Percentiles rank a stretch among this genome's conserved stretches.
Evolutionary conservation across 257 asterid genomes (phyloP).

Genomic region (Fraxinus anomala): DNA sequence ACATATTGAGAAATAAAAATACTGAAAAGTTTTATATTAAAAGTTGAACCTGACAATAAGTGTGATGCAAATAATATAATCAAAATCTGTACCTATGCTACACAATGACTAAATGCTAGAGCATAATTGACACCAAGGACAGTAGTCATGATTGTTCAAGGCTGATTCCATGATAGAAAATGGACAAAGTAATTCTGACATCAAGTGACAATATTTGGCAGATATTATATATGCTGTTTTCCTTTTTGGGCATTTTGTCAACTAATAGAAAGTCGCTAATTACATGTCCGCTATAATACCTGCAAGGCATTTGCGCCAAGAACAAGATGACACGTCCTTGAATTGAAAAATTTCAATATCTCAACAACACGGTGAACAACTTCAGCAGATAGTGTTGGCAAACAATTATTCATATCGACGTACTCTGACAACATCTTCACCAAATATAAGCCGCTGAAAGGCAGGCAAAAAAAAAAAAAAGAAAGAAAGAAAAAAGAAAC

Average conservation of each 20-base stretch:
- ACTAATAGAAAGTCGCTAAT: conserved; percentile 1
- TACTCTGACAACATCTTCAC: conserved; percentile 95
- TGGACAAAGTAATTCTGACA: background rate
- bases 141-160: background rate
- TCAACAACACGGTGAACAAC: conserved; percentile 93
- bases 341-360: conserved; percentile 85
- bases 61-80: background rate
- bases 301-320: conserved; percentile 99
- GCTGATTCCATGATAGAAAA: background rate
- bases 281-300: conserved; percentile 42
- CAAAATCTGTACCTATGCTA: background rate
- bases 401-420: conserved; percentile 72
- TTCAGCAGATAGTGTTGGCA: conserved; percentile 85
- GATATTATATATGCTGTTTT: background rate
- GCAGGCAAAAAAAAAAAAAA: conserved; percentile 19
- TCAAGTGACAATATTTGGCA: background rate
- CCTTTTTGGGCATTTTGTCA: background rate
- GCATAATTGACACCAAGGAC: background rate
- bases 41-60: background rate
- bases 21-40: background rate
- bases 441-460: conserved; percentile 90
- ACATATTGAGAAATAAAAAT: background rate
- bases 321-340: conserved; percentile 96
- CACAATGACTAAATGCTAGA: background rate
- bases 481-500: background rate